These are phyloP conservation scores for Cenchrus purpureus DNA, from an alignment of 176 grass and related monocot species.

Conservation along the genomic window DNA sequence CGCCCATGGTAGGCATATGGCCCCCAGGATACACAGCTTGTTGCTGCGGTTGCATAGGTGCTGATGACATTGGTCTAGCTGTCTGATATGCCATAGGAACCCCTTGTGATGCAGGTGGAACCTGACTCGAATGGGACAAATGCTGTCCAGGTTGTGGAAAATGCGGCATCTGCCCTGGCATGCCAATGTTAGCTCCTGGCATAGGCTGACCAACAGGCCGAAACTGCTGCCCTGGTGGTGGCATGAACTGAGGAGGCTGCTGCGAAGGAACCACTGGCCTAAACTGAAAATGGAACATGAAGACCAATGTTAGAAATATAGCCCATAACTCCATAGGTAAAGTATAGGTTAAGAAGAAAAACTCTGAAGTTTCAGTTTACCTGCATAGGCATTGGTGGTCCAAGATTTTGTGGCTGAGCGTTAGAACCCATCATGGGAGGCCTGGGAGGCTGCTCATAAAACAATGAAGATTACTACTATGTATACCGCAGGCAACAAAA, in stretches of 20 bases:
- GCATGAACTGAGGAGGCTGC: slow-evolving; percentile 66
- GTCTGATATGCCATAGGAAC: slow-evolving; percentile 69
- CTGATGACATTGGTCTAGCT: slow-evolving; percentile 66
- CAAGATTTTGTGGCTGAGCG: slow-evolving; percentile 77
- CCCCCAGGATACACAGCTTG: slow-evolving; percentile 46
- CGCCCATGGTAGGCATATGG: slow-evolving; percentile 60
- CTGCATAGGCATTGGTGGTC: slow-evolving; percentile 86
- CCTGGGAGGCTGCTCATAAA: slow-evolving; percentile 65
- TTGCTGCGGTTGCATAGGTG: slow-evolving; percentile 44
- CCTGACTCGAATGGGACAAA: slow-evolving; percentile 64
- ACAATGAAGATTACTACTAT: slow-evolving; percentile 18
- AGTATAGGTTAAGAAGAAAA: slow-evolving; percentile 30
- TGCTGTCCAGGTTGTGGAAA: slow-evolving; percentile 61
- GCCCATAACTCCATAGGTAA: slow-evolving; percentile 17
- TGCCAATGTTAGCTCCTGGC: slow-evolving; percentile 57
- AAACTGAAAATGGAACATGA: slow-evolving; percentile 58
- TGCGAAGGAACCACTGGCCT: slow-evolving; percentile 63
- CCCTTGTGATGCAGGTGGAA: slow-evolving; percentile 64
- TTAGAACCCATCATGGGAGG: slow-evolving; percentile 65
- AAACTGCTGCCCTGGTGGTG: slow-evolving; percentile 55
- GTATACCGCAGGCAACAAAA: neutral
- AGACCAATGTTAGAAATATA: slow-evolving; percentile 31
- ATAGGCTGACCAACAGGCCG: slow-evolving; percentile 61
- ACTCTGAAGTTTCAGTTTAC: slow-evolving; percentile 42
- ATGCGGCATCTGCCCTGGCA: slow-evolving; percentile 60